phyloP scores from a whole-genome alignment of 495 filamentous ascomycete genomes.

The Podospora pseudocomata region DNA sequence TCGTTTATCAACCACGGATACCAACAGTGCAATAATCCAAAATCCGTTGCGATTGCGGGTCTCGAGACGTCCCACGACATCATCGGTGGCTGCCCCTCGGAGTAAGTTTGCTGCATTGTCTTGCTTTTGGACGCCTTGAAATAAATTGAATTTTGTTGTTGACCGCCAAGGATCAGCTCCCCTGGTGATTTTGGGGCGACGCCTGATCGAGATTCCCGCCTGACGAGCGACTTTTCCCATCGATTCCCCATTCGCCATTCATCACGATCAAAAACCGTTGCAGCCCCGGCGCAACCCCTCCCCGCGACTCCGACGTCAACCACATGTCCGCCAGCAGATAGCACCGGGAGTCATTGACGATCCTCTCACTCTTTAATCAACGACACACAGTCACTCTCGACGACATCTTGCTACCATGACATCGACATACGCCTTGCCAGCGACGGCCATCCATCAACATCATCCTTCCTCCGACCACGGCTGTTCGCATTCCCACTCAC shows the following conservation, averaged over 20 bases:
- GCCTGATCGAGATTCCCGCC: not conserved
- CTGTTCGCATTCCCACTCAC: conserved; percentile 33
- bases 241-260: conserved; percentile 17
- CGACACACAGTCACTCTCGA: not conserved
- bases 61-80: conserved; percentile 2
- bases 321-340: conserved; percentile 2
- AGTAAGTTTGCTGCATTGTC: conserved; percentile 10
- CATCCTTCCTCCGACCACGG: conserved; percentile 23
- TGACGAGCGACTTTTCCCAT: not conserved
- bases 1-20: conserved; percentile 6
- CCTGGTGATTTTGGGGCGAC: not conserved
- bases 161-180: conserved; percentile 1
- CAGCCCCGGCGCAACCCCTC: conserved; percentile 25
- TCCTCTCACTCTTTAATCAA: not conserved
- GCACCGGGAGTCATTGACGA: not conserved
- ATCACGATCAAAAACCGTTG: conserved; percentile 15
- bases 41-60: not conserved
- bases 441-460: conserved; percentile 43
- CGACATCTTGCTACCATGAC: conserved; percentile 34
- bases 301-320: not conserved
- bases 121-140: conserved; percentile 5
- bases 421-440: conserved; percentile 50
- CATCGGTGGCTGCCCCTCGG: not conserved
- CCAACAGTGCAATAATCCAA: conserved; percentile 2
- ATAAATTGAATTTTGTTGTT: not conserved